Evolutionary conservation across 805 yeast genomes (phyloP).

Genomic region (Hyphopichia homilentoma): DNA sequence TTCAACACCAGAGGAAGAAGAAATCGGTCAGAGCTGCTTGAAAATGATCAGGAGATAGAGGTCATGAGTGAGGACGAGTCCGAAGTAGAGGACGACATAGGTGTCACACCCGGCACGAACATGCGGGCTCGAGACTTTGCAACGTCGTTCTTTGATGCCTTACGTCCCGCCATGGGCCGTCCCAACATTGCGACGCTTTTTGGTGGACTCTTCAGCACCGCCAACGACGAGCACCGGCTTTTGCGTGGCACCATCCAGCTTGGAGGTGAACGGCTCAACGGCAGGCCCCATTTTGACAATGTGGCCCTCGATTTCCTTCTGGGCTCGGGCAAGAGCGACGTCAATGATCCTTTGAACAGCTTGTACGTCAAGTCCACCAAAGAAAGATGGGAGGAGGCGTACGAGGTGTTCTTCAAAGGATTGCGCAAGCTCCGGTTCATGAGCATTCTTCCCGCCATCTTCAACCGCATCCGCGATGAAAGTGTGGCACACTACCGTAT

Average conservation of each 20-base stretch:
- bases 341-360: slow-evolving; percentile 14
- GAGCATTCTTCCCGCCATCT: slow-evolving; percentile 28
- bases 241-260: slow-evolving; percentile 23
- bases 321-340: slow-evolving; percentile 7
- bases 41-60: slow-evolving; percentile 15
- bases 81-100: slow-evolving; percentile 14
- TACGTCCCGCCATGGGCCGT: slow-evolving; percentile 18
- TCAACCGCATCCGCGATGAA: slow-evolving; percentile 46
- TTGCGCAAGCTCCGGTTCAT: slow-evolving; percentile 1
- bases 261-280: slow-evolving; percentile 6
- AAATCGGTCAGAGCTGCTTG: slow-evolving; percentile 1
- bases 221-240: slow-evolving; percentile 11
- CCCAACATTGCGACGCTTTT: slow-evolving; percentile 14
- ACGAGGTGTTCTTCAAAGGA: slow-evolving; percentile 1
- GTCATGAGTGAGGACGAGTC: slow-evolving; percentile 17
- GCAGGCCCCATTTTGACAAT: slow-evolving; percentile 18
- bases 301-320: slow-evolving; percentile 19
- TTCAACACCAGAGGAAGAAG: slow-evolving; percentile 2
- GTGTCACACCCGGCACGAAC: slow-evolving; percentile 9
- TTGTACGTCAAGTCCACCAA: slow-evolving; percentile 45
- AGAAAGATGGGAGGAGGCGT: slow-evolving; percentile 62
- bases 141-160: slow-evolving; percentile 22
- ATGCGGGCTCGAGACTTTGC: slow-evolving; percentile 20
- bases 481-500: slow-evolving; percentile 38
- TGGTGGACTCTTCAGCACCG: slow-evolving; percentile 11